Base-by-base conservation (phyloP, 2,329 filamentous ascomycete species). In the Xylaria sp. region DNA sequence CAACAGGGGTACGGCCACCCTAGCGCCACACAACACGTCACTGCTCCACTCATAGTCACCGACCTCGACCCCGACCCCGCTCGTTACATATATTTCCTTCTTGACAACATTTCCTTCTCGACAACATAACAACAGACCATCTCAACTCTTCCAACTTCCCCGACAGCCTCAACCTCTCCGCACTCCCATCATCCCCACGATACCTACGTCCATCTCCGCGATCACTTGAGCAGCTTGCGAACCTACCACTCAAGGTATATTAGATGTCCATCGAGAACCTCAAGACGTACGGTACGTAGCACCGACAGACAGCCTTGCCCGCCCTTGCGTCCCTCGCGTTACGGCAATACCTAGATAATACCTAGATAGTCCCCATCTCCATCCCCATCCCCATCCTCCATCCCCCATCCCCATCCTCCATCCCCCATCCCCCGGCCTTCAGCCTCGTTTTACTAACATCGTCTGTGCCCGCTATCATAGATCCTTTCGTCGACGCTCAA, bases 251-350 rank as follows among this genome's bases (percentile, higher is more conserved):
- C 29, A 13, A 34, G 16, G 8, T 34, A 34, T 34, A 7, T 34
- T 34, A 34, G 29, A 93, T 94, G 90, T 93, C 90, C 86, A 93
- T 94, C 90, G 89, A 93, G 91, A 95, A 95, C 86, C 89, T 94
- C 80, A 94, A 93, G 86, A 87, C 88, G 83, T 91, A 91, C 87
- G 90, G 90, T 93, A 80, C 74, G 89, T 18, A n/a, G n/a, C n/a
- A n/a, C n/a, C n/a, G n/a, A n/a, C n/a, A n/a, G n/a, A n/a, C n/a
- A n/a, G n/a, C n/a, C n/a, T n/a, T n/a, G n/a, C n/a, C n/a, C n/a
- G n/a, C n/a, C n/a, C n/a, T n/a, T n/a, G n/a, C n/a, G n/a, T n/a
- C n/a, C n/a, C n/a, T n/a, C n/a, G n/a, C n/a, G n/a, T n/a, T n/a
- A n/a, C n/a, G n/a, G n/a, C n/a, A n/a, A n/a, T n/a, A n/a, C n/a